These are phyloP conservation scores for Isatis lusitanica DNA, from an alignment of 441 rosid species.

Conservation along the genomic window DNA sequence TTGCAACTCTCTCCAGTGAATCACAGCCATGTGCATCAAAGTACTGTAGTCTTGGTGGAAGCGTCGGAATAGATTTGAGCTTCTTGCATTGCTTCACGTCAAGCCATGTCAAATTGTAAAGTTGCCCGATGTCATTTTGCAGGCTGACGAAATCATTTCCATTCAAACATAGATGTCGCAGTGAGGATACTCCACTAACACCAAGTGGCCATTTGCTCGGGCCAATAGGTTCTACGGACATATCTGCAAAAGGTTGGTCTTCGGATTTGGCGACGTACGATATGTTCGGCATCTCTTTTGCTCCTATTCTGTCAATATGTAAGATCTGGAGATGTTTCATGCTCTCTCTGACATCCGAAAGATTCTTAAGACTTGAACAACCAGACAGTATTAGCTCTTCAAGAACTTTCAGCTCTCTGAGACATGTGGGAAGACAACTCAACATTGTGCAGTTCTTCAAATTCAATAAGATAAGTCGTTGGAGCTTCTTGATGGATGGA, in stretches of 20 bases:
- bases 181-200: background rate
- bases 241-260: background rate
- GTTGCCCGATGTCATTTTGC: background rate
- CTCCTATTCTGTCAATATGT: constrained; percentile 10
- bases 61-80: constrained; percentile 13
- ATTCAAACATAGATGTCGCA: background rate
- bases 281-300: constrained; percentile 5
- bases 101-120: background rate
- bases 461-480: constrained; percentile 32
- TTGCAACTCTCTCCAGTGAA: constrained; percentile 14
- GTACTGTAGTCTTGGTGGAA: constrained; percentile 17
- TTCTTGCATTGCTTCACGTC: constrained; percentile 19
- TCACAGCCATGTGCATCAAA: constrained; percentile 20
- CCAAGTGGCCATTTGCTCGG: background rate
- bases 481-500: constrained; percentile 1
- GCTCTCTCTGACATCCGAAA: constrained; percentile 15
- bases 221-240: background rate
- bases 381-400: constrained; percentile 29
- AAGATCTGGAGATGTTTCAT: constrained; percentile 18
- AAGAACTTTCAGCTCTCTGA: constrained; percentile 22
- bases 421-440: constrained; percentile 11
- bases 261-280: background rate
- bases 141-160: constrained; percentile 24
- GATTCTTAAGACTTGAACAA: constrained; percentile 16
- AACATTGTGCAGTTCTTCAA: constrained; percentile 31